A percentile compares a stretch with the other conserved stretches of the same genome.
These are phyloP conservation scores for Wickerhamiella alocasiicola DNA, from an alignment of 805 yeast genomes.

Conservation along the genomic window DNA sequence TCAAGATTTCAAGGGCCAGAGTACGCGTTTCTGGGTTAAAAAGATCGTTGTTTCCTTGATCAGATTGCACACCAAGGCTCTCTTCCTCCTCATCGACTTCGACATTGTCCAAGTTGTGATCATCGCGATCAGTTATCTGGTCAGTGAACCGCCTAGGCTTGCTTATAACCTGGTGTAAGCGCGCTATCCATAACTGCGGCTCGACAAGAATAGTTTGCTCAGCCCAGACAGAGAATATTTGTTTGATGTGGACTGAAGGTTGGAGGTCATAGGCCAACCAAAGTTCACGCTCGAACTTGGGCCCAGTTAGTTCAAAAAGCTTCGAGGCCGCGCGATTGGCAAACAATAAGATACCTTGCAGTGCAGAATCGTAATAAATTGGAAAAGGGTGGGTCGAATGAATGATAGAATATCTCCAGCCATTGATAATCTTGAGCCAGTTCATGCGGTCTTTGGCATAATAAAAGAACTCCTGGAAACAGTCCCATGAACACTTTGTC, in stretches of 20 bases:
- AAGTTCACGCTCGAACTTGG: slow-evolving; percentile 38
- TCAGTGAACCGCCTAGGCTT: slow-evolving; percentile 15
- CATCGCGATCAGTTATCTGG: background rate
- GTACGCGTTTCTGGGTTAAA: slow-evolving; percentile 35
- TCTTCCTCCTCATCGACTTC: slow-evolving; percentile 37
- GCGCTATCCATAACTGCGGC: slow-evolving; percentile 42
- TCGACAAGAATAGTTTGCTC: slow-evolving; percentile 35
- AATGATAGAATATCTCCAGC: slow-evolving; percentile 16
- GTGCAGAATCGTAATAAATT: slow-evolving; percentile 29
- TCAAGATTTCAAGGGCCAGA: slow-evolving; percentile 29
- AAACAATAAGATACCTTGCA: slow-evolving; percentile 47
- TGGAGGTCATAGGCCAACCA: slow-evolving; percentile 47
- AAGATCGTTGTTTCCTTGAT: slow-evolving; percentile 24
- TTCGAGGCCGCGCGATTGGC: slow-evolving; percentile 41
- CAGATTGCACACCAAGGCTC: slow-evolving; percentile 20
- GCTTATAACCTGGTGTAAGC: slow-evolving; percentile 35
- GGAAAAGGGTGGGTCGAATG: slow-evolving; percentile 6
- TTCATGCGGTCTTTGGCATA: slow-evolving; percentile 17
- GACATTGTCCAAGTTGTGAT: slow-evolving; percentile 17
- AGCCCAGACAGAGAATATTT: slow-evolving; percentile 48
- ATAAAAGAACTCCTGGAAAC: slow-evolving; percentile 19
- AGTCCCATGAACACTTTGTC: slow-evolving; percentile 22
- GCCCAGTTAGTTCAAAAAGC: slow-evolving; percentile 30
- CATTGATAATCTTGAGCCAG: slow-evolving; percentile 15
- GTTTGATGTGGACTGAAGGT: slow-evolving; percentile 35